A percentile compares a stretch with the other conserved stretches of the same genome.
phyloP scores from a whole-genome alignment of 2,329 filamentous ascomycete genomes.

The Clarireedia monteithiana region DNA sequence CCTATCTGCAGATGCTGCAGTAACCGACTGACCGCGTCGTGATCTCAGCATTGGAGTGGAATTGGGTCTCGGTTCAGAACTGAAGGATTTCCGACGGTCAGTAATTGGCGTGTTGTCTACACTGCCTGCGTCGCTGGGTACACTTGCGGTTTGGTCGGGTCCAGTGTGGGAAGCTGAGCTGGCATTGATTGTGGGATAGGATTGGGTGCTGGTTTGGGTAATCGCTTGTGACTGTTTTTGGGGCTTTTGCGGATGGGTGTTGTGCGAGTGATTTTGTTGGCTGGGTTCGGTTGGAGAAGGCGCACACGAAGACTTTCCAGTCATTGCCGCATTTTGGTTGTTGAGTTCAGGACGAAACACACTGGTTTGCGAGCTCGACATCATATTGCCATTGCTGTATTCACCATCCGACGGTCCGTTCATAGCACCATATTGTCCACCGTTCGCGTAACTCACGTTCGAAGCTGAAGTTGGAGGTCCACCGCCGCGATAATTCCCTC shows the following conservation, averaged over 20 bases:
- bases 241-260: no score
- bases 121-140: not conserved
- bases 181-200: not conserved
- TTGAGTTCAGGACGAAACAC: no score
- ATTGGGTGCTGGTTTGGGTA: not conserved
- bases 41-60: conserved; percentile 18
- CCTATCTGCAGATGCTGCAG: conserved; percentile 12
- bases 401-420: not conserved
- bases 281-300: no score
- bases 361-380: no score
- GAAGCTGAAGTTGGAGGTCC: not conserved
- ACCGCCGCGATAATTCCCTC: not conserved
- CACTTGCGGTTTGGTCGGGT: not conserved
- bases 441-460: not conserved
- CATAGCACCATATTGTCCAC: not conserved
- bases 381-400: no score
- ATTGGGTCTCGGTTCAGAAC: conserved; percentile 10
- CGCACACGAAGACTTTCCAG: no score
- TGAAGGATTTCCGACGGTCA: not conserved
- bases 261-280: no score
- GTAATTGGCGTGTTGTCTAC: not conserved
- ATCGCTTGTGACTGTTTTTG: no score
- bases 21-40: conserved; percentile 15
- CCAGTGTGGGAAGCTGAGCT: no score
- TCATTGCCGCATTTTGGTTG: no score